A percentile compares a stretch with the other conserved stretches of the same genome.
phyloP scores from a whole-genome alignment of 257 asterid genomes.

The Agastache rugosa region DNA sequence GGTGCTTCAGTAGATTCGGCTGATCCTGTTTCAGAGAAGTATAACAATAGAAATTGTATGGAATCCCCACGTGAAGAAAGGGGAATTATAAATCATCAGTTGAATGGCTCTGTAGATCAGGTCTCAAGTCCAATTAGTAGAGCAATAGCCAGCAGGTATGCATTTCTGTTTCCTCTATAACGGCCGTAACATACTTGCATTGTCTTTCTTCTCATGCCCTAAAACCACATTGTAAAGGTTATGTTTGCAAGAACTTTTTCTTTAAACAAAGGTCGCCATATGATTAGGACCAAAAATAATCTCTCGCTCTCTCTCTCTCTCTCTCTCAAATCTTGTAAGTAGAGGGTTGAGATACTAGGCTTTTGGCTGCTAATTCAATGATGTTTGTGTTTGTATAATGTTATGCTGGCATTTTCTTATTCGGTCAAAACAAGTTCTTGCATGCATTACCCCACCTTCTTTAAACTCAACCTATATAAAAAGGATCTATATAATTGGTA shows the following conservation, averaged over 20 bases:
- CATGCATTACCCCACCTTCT: conserved; percentile 13
- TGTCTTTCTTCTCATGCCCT: not conserved
- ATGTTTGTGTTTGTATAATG: not conserved
- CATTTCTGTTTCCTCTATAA: not conserved
- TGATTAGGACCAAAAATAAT: too few relatives aligned
- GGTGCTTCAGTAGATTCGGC: conserved; percentile 41
- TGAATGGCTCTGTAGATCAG: conserved; percentile 48
- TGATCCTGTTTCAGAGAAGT: conserved; percentile 40
- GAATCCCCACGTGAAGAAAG: conserved; percentile 45
- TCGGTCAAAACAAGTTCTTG: conserved; percentile 6
- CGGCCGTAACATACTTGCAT: not conserved
- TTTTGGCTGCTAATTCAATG: not conserved
- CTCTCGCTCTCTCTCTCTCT: too few relatives aligned
- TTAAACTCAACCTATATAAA: not conserved
- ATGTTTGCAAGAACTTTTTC: not conserved
- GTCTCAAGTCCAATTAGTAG: conserved; percentile 54
- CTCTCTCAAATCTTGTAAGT: too few relatives aligned
- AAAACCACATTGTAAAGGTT: not conserved
- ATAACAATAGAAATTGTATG: conserved; percentile 39
- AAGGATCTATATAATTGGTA: not conserved
- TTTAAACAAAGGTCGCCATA: not conserved
- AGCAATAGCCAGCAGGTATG: conserved; percentile 62
- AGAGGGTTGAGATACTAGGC: not conserved
- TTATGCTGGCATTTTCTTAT: not conserved
- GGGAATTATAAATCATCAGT: conserved; percentile 43